Conservation (phyloP, 768 basidiomycete species). For the Bullera alba region DNA sequence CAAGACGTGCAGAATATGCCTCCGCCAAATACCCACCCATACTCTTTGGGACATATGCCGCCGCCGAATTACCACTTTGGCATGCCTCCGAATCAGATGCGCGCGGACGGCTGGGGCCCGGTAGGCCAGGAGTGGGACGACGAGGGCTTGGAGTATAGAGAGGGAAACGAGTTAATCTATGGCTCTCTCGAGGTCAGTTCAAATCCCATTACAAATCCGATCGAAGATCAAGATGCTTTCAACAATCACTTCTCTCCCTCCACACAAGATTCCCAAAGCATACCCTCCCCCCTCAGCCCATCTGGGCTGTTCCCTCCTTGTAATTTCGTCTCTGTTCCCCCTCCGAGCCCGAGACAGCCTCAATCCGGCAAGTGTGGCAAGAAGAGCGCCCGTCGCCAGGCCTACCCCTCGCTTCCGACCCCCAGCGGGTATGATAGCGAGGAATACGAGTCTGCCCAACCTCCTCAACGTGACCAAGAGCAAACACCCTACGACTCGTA, state of each 20-base stretch:
- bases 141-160: slow-evolving; percentile 1
- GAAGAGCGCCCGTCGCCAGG: too few species aligned
- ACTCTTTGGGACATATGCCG: background rate
- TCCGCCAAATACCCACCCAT: background rate
- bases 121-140: slow-evolving; percentile 1
- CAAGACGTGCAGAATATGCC: background rate
- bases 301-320: background rate
- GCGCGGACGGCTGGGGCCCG: background rate
- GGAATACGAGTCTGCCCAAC: too few species aligned
- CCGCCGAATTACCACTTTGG: background rate
- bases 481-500: background rate
- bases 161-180: slow-evolving; percentile 4
- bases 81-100: background rate
- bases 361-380: too few species aligned
- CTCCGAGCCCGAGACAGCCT: background rate
- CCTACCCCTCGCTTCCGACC: background rate
- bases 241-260: too few species aligned
- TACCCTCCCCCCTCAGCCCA: too few species aligned
- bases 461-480: background rate
- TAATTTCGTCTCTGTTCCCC: background rate
- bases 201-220: background rate
- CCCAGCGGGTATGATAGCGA: too few species aligned
- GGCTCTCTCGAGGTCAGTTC: slow-evolving; percentile 6
- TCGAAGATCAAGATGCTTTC: background rate
- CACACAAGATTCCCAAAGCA: too few species aligned